Base-by-base conservation (phyloP, 495 filamentous ascomycete species). In the Daldinia vernicosa region DNA sequence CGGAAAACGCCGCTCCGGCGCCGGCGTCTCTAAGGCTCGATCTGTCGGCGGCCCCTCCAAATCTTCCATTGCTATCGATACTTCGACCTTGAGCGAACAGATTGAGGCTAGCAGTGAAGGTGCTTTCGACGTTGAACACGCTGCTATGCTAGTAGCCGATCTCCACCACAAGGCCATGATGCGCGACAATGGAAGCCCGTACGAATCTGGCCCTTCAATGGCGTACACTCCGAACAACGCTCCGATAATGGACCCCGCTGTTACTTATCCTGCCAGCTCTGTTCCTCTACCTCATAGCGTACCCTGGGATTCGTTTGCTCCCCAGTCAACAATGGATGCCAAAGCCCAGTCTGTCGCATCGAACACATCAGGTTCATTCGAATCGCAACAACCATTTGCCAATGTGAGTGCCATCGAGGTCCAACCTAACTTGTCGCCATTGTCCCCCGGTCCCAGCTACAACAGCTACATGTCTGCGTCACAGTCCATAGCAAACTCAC, bases 71-170 rank as follows among this genome's bases (percentile, higher is more conserved):
- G 90, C 90, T 64, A 87, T 97, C 76, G 95, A 98, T 75, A 88
- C 93, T 26, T 90, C 93, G 32, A 91, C 93, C 33, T 84, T 98
- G 75, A 77, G 75, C 45, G 95, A 98, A 83, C 94, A 98, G 80
- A 93, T 97, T 67, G 94, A 97, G 81, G 93, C 92, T 69, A 93
- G 90, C 83, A 93, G 89, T 82, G 95, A 99, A 79, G 93, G 92
- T 79, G 92, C 95, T 86, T 92, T 97, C 78, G 95, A 98, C 83
- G 89, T 98, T 80, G 95, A 99, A 87, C 95, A 94, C 77, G 95
- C 95, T 75, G 95, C 96, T 71, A 97, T 97, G 92, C 89, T 99
- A 84, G 95, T 99, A 87, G 95, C 96, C 78, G 93, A 98, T 82
- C 91, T 98, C 80, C 96, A 97, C 84, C 93, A 98, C 82, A 97